Evolutionary conservation across 2,329 filamentous ascomycete species (phyloP).

Genomic region (Aspergillus luchuensis): DNA sequence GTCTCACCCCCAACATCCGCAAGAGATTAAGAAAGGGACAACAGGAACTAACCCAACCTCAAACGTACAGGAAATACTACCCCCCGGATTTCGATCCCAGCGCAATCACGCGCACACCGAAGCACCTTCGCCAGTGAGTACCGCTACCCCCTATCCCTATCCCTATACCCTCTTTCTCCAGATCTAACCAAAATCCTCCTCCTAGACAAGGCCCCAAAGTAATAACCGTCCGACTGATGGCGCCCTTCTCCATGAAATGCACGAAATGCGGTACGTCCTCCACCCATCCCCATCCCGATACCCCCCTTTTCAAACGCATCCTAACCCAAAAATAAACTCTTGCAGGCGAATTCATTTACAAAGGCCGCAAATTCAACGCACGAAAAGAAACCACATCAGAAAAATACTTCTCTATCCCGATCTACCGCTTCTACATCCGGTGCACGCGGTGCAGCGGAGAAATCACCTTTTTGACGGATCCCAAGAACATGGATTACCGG

Average conservation of each 20-base stretch:
- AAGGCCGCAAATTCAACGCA: constrained; percentile 92
- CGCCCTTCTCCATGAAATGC: constrained; percentile 80
- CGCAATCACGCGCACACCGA: constrained; percentile 68
- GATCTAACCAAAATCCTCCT: background rate
- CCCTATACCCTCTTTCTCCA: background rate
- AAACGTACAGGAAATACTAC: constrained; percentile 49
- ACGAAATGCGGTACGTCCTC: constrained; percentile 40
- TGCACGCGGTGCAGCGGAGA: constrained; percentile 84
- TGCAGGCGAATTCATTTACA: constrained; percentile 79
- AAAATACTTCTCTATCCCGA: constrained; percentile 83
- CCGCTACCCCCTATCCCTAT: background rate
- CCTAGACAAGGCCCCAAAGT: constrained; percentile 68
- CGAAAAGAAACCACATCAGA: constrained; percentile 91
- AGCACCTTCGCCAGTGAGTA: constrained; percentile 52
- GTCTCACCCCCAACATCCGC: background rate
- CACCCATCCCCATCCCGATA: too few species aligned
- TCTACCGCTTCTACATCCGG: constrained; percentile 86
- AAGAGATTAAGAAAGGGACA: background rate
- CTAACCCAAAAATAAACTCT: too few species aligned
- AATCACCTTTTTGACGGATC: constrained; percentile 92
- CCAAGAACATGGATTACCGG: constrained; percentile 89
- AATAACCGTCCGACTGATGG: constrained; percentile 88
- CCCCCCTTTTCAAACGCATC: too few species aligned
- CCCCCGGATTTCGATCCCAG: constrained; percentile 87
- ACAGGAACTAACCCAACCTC: background rate